A percentile compares a stretch with the other conserved stretches of the same genome.
These are phyloP conservation scores for Rosa rugosa DNA, from an alignment of 306 rosid genomes.

Conservation along the genomic window DNA sequence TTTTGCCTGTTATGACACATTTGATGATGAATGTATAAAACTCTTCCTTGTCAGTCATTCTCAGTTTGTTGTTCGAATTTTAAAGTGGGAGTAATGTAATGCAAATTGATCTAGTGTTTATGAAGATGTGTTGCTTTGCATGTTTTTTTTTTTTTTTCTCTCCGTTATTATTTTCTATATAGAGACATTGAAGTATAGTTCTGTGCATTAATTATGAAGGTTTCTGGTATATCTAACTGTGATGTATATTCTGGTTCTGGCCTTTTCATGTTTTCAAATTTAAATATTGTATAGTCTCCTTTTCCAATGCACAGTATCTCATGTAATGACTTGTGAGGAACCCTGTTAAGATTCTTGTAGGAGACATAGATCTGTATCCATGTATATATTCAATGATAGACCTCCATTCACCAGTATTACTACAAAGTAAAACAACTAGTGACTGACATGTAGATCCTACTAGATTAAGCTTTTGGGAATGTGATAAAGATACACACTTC, in stretches of 20 bases:
- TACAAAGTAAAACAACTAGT: background rate
- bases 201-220: background rate
- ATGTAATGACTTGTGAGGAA: background rate
- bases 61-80: background rate
- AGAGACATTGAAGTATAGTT: background rate
- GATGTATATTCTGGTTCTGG: background rate
- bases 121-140: background rate
- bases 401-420: background rate
- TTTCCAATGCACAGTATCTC: background rate
- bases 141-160: background rate
- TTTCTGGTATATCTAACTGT: background rate
- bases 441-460: background rate
- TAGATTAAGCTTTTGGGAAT: background rate
- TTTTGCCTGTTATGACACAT: background rate
- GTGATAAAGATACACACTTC: background rate
- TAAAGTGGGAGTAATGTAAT: background rate
- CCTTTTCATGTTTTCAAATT: background rate
- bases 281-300: background rate
- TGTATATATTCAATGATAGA: background rate
- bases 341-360: background rate
- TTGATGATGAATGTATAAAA: background rate
- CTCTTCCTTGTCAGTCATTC: conserved; percentile 10
- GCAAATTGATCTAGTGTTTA: background rate
- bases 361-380: background rate
- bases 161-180: background rate